A percentile compares a stretch with the other conserved stretches of the same genome.
Evolutionary conservation across 495 filamentous ascomycete genomes (phyloP).

Genomic region (Chaetomium fimeti): DNA sequence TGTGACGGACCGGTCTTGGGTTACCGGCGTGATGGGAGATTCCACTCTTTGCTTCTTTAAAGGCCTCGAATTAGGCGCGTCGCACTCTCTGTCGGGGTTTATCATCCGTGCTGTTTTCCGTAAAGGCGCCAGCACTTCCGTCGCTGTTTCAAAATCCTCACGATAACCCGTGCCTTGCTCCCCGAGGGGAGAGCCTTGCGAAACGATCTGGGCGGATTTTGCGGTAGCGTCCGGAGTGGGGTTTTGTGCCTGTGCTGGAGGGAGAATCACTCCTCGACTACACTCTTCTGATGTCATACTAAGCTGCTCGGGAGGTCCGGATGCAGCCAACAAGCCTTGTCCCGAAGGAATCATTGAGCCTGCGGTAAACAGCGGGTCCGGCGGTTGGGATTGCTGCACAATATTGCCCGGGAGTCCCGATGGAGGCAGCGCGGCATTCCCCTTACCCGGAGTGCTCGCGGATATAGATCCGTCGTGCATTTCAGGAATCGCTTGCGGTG

Average conservation of each 20-base stretch:
- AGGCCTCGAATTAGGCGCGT: not conserved
- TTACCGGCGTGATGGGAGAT: not conserved
- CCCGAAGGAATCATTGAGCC: not conserved
- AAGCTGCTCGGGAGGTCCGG: not conserved
- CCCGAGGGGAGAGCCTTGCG: not conserved
- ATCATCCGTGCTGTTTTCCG: conserved; percentile 25
- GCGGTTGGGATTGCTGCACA: not conserved
- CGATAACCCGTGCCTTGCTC: no score
- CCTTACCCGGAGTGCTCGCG: not conserved
- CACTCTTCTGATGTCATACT: not conserved
- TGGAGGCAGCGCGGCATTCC: not conserved
- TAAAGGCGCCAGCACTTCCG: conserved; percentile 7
- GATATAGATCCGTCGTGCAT: not conserved
- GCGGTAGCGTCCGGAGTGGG: not conserved
- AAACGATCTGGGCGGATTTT: not conserved
- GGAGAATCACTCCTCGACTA: not conserved
- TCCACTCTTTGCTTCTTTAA: conserved; percentile 20
- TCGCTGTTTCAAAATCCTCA: not conserved
- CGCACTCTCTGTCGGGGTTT: conserved; percentile 3
- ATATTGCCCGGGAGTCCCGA: not conserved
- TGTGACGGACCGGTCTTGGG: not conserved
- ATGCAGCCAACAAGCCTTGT: not conserved
- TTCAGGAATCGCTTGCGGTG: not conserved
- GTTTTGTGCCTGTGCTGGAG: not conserved
- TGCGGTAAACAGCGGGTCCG: no score